Evolutionary conservation across 2,329 filamentous ascomycete species (phyloP).

Genomic region (Ophiostoma perfectum): DNA sequence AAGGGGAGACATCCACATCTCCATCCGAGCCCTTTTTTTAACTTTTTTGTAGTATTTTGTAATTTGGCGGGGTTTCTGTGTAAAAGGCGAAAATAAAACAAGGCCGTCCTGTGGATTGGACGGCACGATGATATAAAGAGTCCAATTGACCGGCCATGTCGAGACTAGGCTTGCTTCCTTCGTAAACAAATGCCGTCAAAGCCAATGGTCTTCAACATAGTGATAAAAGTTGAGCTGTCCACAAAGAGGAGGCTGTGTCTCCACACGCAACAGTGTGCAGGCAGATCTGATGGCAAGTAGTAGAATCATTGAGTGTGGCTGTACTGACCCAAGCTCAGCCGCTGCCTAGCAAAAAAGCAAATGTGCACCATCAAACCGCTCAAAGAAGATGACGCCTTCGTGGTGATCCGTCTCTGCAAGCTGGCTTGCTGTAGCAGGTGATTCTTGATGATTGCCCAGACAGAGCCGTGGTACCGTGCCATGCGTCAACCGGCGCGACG

Average conservation of each 20-base stretch:
- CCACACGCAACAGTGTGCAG: background rate
- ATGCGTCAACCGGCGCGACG: background rate
- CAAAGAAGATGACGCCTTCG: too few relatives aligned
- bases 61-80: background rate
- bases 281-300: background rate
- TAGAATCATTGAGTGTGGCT: too few relatives aligned
- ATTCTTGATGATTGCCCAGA: background rate
- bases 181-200: background rate
- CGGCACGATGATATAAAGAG: background rate
- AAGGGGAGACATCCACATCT: background rate
- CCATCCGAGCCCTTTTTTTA: background rate
- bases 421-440: background rate
- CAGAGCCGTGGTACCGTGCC: too few relatives aligned
- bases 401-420: too few relatives aligned
- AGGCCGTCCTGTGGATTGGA: background rate
- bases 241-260: background rate
- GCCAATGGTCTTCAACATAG: background rate
- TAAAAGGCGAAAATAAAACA: background rate
- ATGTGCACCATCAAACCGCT: too few relatives aligned
- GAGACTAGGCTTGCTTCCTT: background rate
- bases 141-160: background rate
- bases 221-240: background rate
- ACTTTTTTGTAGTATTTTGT: background rate
- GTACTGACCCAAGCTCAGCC: too few relatives aligned
- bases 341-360: too few relatives aligned